phyloP scores from a whole-genome alignment of 192 early-diverging fungal genomes.

The Phlyctochytrium arcticum region DNA sequence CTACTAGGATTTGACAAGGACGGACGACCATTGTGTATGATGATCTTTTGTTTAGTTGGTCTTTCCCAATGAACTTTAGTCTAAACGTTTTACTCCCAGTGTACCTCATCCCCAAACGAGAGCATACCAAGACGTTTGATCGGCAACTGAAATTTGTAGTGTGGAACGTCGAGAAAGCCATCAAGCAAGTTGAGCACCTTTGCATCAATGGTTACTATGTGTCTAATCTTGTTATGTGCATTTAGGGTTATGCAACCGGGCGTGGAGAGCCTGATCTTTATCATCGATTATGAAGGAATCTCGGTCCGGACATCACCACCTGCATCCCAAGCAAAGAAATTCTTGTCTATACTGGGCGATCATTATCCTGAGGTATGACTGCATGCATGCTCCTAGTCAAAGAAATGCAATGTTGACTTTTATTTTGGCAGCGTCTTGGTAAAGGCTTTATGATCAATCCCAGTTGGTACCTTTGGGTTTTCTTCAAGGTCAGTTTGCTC shows the following conservation, averaged over 20 bases:
- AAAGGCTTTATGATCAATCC: slow-evolving; percentile 63
- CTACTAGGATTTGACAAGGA: slow-evolving; percentile 12
- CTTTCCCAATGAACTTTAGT: not conserved
- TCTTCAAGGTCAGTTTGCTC: slow-evolving; percentile 52
- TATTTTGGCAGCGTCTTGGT: slow-evolving; percentile 5
- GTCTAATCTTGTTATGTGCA: not conserved
- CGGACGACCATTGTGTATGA: slow-evolving; percentile 14
- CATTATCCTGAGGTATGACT: slow-evolving; percentile 93
- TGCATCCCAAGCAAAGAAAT: slow-evolving; percentile 36
- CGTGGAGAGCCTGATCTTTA: slow-evolving; percentile 71
- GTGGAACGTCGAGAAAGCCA: slow-evolving; percentile 75
- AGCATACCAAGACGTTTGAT: slow-evolving; percentile 73
- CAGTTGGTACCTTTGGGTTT: slow-evolving; percentile 79
- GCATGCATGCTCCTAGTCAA: slow-evolving; percentile 38
- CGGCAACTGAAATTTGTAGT: slow-evolving; percentile 77
- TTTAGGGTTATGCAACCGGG: slow-evolving; percentile 60
- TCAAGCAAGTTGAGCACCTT: slow-evolving; percentile 43
- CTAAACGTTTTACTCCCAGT: slow-evolving; percentile 9
- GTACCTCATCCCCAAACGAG: slow-evolving; percentile 29
- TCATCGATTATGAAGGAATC: slow-evolving; percentile 80
- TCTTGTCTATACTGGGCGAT: slow-evolving; percentile 72
- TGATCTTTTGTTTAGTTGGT: not conserved
- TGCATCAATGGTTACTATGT: not conserved
- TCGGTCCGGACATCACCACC: slow-evolving; percentile 65
- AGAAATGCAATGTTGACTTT: slow-evolving; percentile 35